Conservation (phyloP, 345 rosid genomes). For the Syzygium grande region DNA sequence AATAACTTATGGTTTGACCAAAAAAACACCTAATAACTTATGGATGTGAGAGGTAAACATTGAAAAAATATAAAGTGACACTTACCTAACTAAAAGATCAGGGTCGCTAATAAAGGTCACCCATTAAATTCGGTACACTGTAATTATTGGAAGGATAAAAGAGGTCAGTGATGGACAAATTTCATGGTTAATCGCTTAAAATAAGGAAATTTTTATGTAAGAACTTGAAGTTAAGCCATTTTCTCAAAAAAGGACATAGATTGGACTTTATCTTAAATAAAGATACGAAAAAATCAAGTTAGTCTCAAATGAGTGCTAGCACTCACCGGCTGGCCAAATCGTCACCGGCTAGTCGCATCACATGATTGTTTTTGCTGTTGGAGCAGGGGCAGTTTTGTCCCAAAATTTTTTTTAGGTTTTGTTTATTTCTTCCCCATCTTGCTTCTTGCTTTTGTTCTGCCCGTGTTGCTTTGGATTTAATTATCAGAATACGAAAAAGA, state of each 20-base stretch:
- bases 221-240: not conserved
- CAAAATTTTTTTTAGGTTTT: too few relatives aligned
- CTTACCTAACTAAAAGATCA: not conserved
- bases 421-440: too few relatives aligned
- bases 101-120: not conserved
- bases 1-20: too few relatives aligned
- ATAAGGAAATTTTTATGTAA: not conserved
- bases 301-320: not conserved
- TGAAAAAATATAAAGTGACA: not conserved
- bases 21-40: too few relatives aligned
- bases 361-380: not conserved
- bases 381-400: not conserved
- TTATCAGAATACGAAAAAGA: too few relatives aligned
- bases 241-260: too few relatives aligned
- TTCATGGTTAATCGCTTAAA: not conserved
- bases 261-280: too few relatives aligned
- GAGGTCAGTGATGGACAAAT: not conserved
- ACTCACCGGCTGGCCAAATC: not conserved
- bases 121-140: not conserved
- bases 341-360: too few relatives aligned
- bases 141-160: not conserved
- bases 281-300: too few relatives aligned
- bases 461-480: too few relatives aligned
- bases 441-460: too few relatives aligned
- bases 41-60: not conserved